Percentiles rank a stretch among this genome's conserved stretches.
These are phyloP conservation scores for Solanum sparsipilum DNA, from an alignment of 257 asterid genomes.

Conservation along the genomic window DNA sequence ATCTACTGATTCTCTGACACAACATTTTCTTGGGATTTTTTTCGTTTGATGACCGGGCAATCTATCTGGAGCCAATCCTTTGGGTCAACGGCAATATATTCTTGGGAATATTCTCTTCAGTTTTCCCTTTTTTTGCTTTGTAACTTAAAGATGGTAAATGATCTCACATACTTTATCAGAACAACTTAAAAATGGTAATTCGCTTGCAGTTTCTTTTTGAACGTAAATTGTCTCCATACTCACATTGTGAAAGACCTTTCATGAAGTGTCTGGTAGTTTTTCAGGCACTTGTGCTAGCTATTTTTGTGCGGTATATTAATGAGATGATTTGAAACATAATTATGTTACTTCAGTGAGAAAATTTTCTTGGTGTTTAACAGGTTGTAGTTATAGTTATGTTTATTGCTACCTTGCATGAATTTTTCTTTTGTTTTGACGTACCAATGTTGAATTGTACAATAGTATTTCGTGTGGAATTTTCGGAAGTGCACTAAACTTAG, in stretches of 20 bases:
- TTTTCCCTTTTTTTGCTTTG: background rate
- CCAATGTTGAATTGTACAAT: background rate
- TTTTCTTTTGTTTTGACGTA: background rate
- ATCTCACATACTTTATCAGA: background rate
- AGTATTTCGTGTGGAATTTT: background rate
- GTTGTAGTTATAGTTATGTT: background rate
- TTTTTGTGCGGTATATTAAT: background rate
- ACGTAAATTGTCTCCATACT: background rate
- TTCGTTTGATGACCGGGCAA: background rate
- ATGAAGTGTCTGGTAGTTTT: background rate
- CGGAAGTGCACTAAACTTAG: background rate
- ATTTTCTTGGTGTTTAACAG: background rate
- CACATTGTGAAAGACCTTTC: background rate
- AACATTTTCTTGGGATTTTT: background rate
- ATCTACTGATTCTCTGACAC: background rate
- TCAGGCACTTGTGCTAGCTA: background rate
- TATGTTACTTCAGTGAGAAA: background rate
- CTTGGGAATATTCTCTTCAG: background rate
- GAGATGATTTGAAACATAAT: background rate
- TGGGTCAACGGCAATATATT: background rate
- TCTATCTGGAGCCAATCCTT: background rate
- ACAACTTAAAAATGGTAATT: background rate
- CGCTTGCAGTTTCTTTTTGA: background rate
- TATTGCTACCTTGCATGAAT: background rate
- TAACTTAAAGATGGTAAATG: background rate